Evolutionary conservation across 1,284 basidiomycete species (phyloP).

Genomic region (Hemileia vastatrix): DNA sequence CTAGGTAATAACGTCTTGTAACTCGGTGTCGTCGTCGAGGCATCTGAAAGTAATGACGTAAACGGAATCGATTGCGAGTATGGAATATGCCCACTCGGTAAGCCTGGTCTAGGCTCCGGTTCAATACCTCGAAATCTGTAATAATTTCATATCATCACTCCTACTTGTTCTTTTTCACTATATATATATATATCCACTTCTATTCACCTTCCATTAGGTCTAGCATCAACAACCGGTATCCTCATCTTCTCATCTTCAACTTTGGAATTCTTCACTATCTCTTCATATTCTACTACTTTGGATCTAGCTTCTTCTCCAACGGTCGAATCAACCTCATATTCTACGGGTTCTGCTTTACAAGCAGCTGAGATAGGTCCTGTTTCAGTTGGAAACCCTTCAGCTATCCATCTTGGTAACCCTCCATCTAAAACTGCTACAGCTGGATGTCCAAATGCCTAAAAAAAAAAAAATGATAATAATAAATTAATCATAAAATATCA

Average conservation of each 20-base stretch:
- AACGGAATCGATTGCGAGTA: slow-evolving; percentile 76
- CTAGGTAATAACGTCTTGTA: slow-evolving; percentile 60
- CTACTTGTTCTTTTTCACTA: no score
- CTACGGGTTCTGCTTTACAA: slow-evolving; percentile 23
- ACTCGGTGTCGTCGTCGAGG: slow-evolving; percentile 35
- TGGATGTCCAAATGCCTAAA: slow-evolving; percentile 64
- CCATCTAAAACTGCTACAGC: slow-evolving; percentile 79
- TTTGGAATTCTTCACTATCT: slow-evolving; percentile 65
- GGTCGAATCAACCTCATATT: no score
- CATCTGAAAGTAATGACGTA: slow-evolving; percentile 58
- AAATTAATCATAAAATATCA: slow-evolving; percentile 59
- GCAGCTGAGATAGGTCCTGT: slow-evolving; percentile 37
- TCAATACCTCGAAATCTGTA: slow-evolving; percentile 53
- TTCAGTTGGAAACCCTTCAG: slow-evolving; percentile 59
- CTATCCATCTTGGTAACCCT: slow-evolving; percentile 73
- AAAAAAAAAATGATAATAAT: not conserved
- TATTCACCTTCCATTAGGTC: slow-evolving; percentile 61
- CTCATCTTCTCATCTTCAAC: slow-evolving; percentile 48
- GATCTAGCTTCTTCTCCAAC: no score
- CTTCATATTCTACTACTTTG: slow-evolving; percentile 60
- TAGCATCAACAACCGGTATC: slow-evolving; percentile 68
- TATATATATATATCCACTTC: slow-evolving; percentile 52
- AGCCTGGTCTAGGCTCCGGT: slow-evolving; percentile 76
- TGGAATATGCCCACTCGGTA: slow-evolving; percentile 88
- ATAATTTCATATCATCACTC: not conserved